Conservation (phyloP, 257 asterid genomes). For the Datura wrightii region DNA sequence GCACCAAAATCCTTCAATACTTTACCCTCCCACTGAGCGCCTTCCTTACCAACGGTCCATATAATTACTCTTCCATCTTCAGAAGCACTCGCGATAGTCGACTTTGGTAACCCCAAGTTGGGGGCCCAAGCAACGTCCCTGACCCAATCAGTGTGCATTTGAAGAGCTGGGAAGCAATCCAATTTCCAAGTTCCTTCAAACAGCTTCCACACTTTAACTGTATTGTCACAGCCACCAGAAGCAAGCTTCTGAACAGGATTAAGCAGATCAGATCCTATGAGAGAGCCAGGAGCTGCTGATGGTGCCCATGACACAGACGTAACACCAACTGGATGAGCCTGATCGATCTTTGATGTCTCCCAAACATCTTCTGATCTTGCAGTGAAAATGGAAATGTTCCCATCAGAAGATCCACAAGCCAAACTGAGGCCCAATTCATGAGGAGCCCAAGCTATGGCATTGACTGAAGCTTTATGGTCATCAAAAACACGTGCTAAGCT, state of each 20-base stretch:
- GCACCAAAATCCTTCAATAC: conserved; percentile 63
- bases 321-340: conserved; percentile 75
- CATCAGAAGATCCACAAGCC: conserved; percentile 80
- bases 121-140: conserved; percentile 82
- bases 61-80: conserved; percentile 66
- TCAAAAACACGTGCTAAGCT: conserved; percentile 54
- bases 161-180: conserved; percentile 74
- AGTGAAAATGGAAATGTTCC: conserved; percentile 64
- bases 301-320: conserved; percentile 85
- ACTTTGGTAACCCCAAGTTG: conserved; percentile 70
- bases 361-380: conserved; percentile 67
- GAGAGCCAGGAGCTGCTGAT: conserved; percentile 62
- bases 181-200: conserved; percentile 62
- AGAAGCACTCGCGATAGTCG: conserved; percentile 71
- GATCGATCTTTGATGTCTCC: conserved; percentile 68
- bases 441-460: conserved; percentile 80
- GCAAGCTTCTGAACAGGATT: conserved; percentile 61
- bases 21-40: conserved; percentile 64
- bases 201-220: conserved; percentile 74
- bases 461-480: conserved; percentile 76
- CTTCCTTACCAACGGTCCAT: conserved; percentile 63
- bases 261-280: conserved; percentile 51
- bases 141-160: conserved; percentile 72
- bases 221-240: conserved; percentile 75
- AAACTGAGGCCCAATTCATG: conserved; percentile 71